Percentiles rank a stretch among this genome's conserved stretches.
phyloP scores from a whole-genome alignment of 345 rosid species.

The Ceriops zippeliana region DNA sequence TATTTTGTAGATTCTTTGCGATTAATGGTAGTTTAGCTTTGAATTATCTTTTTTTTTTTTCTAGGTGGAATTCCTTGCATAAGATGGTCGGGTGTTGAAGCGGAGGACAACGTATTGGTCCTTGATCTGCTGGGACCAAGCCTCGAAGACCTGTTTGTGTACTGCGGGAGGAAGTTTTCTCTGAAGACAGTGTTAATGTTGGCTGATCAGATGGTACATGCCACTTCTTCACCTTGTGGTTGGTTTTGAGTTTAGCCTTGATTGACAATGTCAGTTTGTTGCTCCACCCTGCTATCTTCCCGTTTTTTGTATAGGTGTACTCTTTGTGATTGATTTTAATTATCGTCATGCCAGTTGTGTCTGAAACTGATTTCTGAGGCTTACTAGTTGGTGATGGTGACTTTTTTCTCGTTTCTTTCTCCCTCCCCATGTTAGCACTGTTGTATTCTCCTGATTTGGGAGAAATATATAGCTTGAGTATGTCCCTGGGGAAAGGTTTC shows the following conservation, averaged over 20 bases:
- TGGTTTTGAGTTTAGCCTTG: no score
- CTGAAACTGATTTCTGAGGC: no score
- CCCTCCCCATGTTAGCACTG: not conserved
- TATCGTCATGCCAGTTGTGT: no score
- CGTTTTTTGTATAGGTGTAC: no score
- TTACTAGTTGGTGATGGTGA: not conserved
- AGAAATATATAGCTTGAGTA: no score
- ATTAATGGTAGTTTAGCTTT: not conserved
- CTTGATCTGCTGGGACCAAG: conserved; percentile 93
- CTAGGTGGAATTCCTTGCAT: conserved; percentile 78
- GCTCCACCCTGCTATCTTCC: no score
- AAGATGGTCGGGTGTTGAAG: conserved; percentile 86
- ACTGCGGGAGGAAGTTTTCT: conserved; percentile 85
- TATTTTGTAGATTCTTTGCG: not conserved
- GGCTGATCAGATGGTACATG: conserved; percentile 88
- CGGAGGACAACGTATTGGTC: conserved; percentile 70
- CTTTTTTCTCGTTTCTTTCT: not conserved
- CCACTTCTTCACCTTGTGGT: no score
- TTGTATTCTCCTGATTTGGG: no score
- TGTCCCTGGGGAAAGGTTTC: no score
- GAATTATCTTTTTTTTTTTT: conserved; percentile 3
- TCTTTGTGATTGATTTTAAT: no score
- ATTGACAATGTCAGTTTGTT: no score
- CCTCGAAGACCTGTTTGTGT: conserved; percentile 83
- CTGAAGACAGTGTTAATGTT: conserved; percentile 80